Evolutionary conservation across 2,329 filamentous ascomycete genomes (phyloP).

Genomic region (Penicillium sp.): DNA sequence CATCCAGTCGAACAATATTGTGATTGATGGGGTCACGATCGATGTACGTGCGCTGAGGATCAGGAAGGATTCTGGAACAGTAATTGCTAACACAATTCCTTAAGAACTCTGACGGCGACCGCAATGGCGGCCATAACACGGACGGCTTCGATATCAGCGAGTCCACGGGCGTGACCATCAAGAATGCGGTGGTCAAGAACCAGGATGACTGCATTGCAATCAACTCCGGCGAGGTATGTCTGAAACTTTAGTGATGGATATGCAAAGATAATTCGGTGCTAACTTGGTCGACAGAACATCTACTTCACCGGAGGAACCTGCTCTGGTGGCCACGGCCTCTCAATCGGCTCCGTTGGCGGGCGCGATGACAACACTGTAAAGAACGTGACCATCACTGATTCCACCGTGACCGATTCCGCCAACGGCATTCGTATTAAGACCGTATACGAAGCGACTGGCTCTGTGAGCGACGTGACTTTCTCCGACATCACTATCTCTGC

Average conservation of each 20-base stretch:
- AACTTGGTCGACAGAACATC: conserved; percentile 25
- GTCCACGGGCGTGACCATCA: conserved; percentile 54
- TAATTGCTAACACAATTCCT: too few species aligned
- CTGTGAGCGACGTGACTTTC: conserved; percentile 56
- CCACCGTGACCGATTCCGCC: conserved; percentile 7
- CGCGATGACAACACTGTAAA: conserved; percentile 57
- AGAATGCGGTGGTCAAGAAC: conserved; percentile 56
- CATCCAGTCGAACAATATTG: conserved; percentile 50
- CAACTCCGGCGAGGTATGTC: conserved; percentile 53
- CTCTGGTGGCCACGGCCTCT: conserved; percentile 51
- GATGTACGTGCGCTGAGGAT: conserved; percentile 34
- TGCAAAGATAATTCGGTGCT: neutral
- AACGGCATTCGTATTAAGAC: conserved; percentile 48
- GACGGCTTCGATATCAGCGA: conserved; percentile 45
- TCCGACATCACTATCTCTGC: conserved; percentile 52
- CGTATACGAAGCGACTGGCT: conserved; percentile 53
- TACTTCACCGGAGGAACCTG: conserved; percentile 32
- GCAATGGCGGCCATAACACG: conserved; percentile 53
- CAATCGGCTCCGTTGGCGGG: conserved; percentile 61
- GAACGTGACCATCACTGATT: conserved; percentile 42
- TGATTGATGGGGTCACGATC: conserved; percentile 35
- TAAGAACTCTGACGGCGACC: conserved; percentile 56
- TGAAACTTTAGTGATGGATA: neutral
- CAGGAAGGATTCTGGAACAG: too few species aligned
- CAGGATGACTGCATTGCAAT: conserved; percentile 63